These are phyloP conservation scores for Hagleromyces aurorensis DNA, from an alignment of 805 yeast species.

Conservation along the genomic window DNA sequence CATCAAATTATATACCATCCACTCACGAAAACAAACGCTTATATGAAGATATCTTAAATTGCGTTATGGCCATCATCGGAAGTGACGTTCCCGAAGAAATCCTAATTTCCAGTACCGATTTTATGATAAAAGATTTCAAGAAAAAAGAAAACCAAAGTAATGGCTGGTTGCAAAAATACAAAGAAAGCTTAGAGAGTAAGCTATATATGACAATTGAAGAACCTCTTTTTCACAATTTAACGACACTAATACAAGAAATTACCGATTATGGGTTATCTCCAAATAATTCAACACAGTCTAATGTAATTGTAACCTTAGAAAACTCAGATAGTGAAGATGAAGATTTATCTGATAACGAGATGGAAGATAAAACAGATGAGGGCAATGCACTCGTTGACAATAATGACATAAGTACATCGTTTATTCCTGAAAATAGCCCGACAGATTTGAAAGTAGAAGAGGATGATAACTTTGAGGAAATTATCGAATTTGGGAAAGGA, in stretches of 20 bases:
- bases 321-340: slow-evolving; percentile 41
- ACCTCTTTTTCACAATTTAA: slow-evolving; percentile 36
- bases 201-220: slow-evolving; percentile 31
- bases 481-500: no score
- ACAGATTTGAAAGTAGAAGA: no score
- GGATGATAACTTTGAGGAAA: slow-evolving; percentile 27
- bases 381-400: slow-evolving; percentile 26
- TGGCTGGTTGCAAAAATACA: slow-evolving; percentile 32
- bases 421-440: no score
- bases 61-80: slow-evolving; percentile 50
- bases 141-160: slow-evolving; percentile 13
- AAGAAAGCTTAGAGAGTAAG: slow-evolving; percentile 41
- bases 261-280: slow-evolving; percentile 52
- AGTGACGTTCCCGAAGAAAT: slow-evolving; percentile 71
- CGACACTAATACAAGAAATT: slow-evolving; percentile 38
- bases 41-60: slow-evolving; percentile 50
- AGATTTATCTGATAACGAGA: slow-evolving; percentile 19
- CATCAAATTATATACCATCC: no score
- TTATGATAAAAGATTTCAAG: slow-evolving; percentile 17
- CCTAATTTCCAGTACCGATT: slow-evolving; percentile 35
- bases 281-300: slow-evolving; percentile 12
- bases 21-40: slow-evolving; percentile 37
- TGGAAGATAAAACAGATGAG: slow-evolving; percentile 17
- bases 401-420: no score
- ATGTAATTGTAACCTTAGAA: slow-evolving; percentile 5